These are phyloP conservation scores for Penicillium antarcticum DNA, from an alignment of 495 filamentous ascomycete genomes.

Conservation along the genomic window DNA sequence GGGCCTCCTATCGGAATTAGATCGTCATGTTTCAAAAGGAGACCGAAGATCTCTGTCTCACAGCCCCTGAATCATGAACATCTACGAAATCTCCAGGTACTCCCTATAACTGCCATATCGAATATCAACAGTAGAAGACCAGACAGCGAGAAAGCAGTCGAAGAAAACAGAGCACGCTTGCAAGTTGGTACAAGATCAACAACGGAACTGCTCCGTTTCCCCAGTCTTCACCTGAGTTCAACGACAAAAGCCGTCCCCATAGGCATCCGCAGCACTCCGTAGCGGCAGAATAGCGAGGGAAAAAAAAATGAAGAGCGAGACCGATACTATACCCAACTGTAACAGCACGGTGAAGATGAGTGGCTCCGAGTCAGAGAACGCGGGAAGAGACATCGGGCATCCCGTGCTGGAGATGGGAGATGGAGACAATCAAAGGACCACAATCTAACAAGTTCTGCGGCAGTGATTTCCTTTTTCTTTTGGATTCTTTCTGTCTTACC, in stretches of 20 bases:
- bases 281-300: too few species aligned
- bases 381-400: conserved; percentile 1
- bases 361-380: background rate
- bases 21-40: conserved; percentile 3
- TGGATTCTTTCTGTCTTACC: background rate
- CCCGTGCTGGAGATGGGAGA: background rate
- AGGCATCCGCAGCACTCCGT: too few species aligned
- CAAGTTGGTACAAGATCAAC: background rate
- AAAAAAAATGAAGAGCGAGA: too few species aligned
- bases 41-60: conserved; percentile 18
- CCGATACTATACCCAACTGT: background rate
- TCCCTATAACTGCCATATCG: background rate
- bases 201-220: background rate
- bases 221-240: background rate
- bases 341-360: background rate
- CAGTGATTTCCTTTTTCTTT: too few species aligned
- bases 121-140: background rate
- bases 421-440: background rate
- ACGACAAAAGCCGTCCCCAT: too few species aligned
- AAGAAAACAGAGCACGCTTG: background rate
- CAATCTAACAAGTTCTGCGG: background rate
- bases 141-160: background rate
- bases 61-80: conserved; percentile 14
- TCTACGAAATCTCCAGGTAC: background rate
- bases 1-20: conserved; percentile 2